phyloP scores from a whole-genome alignment of 139 green algal species.

The Astrephomene gubernaculifera region DNA sequence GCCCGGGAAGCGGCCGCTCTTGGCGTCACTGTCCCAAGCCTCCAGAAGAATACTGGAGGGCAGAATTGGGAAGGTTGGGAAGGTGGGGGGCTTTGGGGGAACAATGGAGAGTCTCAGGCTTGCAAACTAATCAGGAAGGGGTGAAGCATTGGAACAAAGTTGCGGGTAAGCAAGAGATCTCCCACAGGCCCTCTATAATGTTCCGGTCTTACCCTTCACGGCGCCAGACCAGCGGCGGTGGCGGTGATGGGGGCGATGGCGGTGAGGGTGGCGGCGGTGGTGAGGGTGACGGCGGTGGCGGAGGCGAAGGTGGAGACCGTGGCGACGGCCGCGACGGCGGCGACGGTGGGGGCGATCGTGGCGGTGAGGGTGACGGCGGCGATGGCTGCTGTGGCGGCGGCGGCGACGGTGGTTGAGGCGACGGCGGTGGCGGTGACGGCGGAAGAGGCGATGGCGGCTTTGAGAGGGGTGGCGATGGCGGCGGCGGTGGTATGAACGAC shows the following conservation, averaged over 20 bases:
- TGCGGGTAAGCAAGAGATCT: too few species aligned
- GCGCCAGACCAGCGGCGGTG: not conserved
- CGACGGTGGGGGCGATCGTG: not conserved
- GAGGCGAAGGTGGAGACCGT: too few species aligned
- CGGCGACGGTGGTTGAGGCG: not conserved
- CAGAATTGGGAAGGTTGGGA: not conserved
- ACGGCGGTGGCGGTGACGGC: not conserved
- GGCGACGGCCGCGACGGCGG: too few species aligned
- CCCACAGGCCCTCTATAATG: too few species aligned
- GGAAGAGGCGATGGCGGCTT: not conserved
- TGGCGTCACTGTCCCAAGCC: conserved; percentile 32
- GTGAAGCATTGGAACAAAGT: too few species aligned
- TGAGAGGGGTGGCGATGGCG: not conserved
- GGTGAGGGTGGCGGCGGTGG: not conserved
- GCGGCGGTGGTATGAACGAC: not conserved
- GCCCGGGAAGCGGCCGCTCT: not conserved
- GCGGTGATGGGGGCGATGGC: not conserved
- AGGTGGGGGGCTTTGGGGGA: not conserved
- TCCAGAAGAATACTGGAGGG: conserved; percentile 15
- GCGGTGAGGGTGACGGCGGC: not conserved
- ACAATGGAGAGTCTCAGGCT: too few species aligned
- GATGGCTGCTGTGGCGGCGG: not conserved
- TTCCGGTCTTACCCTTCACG: not conserved
- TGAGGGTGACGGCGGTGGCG: too few species aligned
- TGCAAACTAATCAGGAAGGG: too few species aligned